Percentiles rank a stretch among this genome's conserved stretches.
Evolutionary conservation across 768 basidiomycete genomes (phyloP).

Genomic region (Suillus tomentosus): DNA sequence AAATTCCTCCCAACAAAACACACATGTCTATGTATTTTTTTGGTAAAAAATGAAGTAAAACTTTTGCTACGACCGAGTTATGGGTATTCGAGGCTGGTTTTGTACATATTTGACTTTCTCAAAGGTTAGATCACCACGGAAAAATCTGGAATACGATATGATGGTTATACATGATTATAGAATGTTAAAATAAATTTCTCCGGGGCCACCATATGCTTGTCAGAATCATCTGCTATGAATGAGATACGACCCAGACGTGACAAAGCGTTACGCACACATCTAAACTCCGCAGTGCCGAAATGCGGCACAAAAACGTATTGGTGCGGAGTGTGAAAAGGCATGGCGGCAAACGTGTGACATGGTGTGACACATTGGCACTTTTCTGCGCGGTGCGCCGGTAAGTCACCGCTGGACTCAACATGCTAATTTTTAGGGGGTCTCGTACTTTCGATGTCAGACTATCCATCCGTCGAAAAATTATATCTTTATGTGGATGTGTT

Average conservation of each 20-base stretch:
- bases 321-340: too few species aligned
- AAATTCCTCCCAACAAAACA: too few species aligned
- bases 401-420: not conserved
- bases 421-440: not conserved
- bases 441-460: not conserved
- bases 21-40: too few species aligned
- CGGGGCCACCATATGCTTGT: not conserved
- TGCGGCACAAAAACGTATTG: too few species aligned
- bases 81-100: too few species aligned
- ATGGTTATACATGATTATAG: not conserved
- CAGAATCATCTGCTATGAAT: conserved; percentile 14
- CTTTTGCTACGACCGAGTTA: too few species aligned
- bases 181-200: not conserved
- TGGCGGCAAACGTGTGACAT: too few species aligned
- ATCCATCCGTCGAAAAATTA: not conserved
- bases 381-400: not conserved
- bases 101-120: not conserved
- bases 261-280: too few species aligned
- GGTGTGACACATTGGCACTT: too few species aligned
- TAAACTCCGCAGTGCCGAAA: too few species aligned
- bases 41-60: too few species aligned
- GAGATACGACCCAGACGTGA: too few species aligned
- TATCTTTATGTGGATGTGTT: not conserved
- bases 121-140: not conserved
- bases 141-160: not conserved